A percentile compares a stretch with the other conserved stretches of the same genome.
Evolutionary conservation across 73 alveolate genomes (phyloP).

Genomic region (Blepharisma japonicum): DNA sequence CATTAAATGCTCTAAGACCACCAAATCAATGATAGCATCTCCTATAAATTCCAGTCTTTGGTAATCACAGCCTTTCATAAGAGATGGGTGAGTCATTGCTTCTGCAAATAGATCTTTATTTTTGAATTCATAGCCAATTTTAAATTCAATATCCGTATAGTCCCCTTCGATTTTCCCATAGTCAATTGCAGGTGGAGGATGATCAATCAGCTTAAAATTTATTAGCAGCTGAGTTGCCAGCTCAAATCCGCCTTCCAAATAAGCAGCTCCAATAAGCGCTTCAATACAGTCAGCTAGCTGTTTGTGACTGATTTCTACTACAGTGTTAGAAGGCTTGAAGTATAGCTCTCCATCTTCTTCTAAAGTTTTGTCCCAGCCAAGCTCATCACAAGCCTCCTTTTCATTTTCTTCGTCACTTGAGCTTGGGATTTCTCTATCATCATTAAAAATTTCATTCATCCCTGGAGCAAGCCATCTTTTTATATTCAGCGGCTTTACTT

Average conservation of each 20-base stretch:
- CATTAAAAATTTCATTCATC: not conserved
- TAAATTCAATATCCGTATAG: not conserved
- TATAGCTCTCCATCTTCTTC: not conserved
- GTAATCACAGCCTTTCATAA: slow-evolving; percentile 30
- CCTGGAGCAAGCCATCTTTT: slow-evolving; percentile 11
- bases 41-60: slow-evolving; percentile 45
- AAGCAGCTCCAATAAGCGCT: slow-evolving; percentile 18
- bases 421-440: not conserved
- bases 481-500: not conserved
- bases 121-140: slow-evolving; percentile 8
- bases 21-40: slow-evolving; percentile 40
- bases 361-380: not conserved
- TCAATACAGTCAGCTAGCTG: slow-evolving; percentile 23
- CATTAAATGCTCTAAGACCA: slow-evolving; percentile 24
- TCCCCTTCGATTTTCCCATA: not conserved
- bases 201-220: not conserved
- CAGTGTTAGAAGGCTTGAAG: not conserved
- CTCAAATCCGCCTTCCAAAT: not conserved
- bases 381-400: not conserved
- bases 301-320: not conserved
- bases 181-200: too few relatives aligned
- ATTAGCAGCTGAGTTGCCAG: not conserved
- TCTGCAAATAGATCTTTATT: not conserved
- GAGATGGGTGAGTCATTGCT: slow-evolving; percentile 17
- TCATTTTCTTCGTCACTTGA: not conserved